Percentiles rank a stretch among this genome's conserved stretches.
These are phyloP conservation scores for Fagus crenata DNA, from an alignment of 306 rosid genomes.

Conservation along the genomic window DNA sequence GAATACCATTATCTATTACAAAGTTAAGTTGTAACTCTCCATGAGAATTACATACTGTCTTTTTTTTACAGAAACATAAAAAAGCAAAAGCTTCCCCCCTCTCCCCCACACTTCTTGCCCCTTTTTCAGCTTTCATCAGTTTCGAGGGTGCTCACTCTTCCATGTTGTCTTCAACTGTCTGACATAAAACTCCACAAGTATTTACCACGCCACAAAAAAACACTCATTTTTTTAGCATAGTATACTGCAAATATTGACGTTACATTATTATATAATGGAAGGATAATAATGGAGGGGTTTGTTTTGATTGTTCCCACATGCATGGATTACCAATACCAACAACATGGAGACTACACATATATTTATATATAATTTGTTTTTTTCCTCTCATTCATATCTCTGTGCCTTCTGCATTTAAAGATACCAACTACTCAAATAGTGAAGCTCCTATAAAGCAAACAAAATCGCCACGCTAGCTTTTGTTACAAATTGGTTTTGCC, in stretches of 20 bases:
- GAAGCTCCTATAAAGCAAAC: conserved; percentile 4
- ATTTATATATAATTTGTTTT: not conserved
- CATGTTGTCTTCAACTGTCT: conserved; percentile 29
- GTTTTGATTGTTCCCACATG: conserved; percentile 34
- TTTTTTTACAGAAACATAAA: conserved; percentile 9
- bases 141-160: conserved; percentile 41
- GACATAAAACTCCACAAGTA: conserved; percentile 27
- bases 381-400: conserved; percentile 17
- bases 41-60: conserved; percentile 7
- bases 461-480: not conserved
- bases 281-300: too few species aligned
- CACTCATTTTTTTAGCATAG: conserved; percentile 24
- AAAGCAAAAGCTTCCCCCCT: conserved; percentile 22
- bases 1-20: not conserved
- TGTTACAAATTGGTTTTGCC: conserved; percentile 1
- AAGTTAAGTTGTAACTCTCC: not conserved
- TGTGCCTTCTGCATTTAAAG: conserved; percentile 13
- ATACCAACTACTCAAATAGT: conserved; percentile 19
- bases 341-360: conserved; percentile 8
- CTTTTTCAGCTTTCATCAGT: conserved; percentile 47
- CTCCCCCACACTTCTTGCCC: conserved; percentile 1
- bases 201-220: conserved; percentile 38
- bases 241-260: conserved; percentile 25
- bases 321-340: conserved; percentile 31
- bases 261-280: conserved; percentile 13